phyloP scores from a whole-genome alignment of 2,329 filamentous ascomycete species.

The Exophiala xenobiotica region DNA sequence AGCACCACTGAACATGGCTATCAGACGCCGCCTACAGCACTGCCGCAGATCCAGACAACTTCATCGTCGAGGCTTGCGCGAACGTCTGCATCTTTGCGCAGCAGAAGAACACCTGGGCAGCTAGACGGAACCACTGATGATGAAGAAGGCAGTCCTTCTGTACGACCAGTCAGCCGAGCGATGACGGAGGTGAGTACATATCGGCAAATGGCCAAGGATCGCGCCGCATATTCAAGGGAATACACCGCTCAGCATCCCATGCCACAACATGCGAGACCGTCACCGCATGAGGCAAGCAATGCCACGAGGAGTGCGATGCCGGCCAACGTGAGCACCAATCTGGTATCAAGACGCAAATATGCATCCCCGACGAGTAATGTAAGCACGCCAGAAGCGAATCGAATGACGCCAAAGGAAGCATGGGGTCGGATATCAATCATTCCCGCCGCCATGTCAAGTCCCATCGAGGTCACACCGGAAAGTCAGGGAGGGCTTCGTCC shows the following conservation, averaged over 20 bases:
- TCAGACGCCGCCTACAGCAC: conserved; percentile 33
- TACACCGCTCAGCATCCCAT: conserved; percentile 36
- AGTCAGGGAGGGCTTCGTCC: conserved; percentile 10
- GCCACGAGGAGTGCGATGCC: conserved; percentile 26
- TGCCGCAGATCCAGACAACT: conserved; percentile 31
- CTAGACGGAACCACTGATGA: conserved; percentile 36
- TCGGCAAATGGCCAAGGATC: conserved; percentile 37
- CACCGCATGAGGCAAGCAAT: conserved; percentile 8
- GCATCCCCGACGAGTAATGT: conserved; percentile 15
- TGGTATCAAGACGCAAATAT: conserved; percentile 28
- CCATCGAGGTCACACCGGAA: conserved; percentile 23
- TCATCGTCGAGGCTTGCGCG: conserved; percentile 43
- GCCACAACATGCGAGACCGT: conserved; percentile 25
- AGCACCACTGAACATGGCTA: conserved; percentile 12
- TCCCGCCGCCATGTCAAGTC: conserved; percentile 19
- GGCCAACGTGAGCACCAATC: conserved; percentile 23
- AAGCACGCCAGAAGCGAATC: conserved; percentile 15
- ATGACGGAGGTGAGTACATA: conserved; percentile 42
- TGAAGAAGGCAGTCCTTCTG: conserved; percentile 35
- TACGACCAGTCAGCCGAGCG: conserved; percentile 44
- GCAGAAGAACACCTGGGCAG: conserved; percentile 36
- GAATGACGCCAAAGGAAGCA: conserved; percentile 21
- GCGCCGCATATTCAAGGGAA: conserved; percentile 32
- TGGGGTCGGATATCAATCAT: conserved; percentile 30
- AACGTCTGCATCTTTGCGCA: conserved; percentile 41